phyloP scores from a whole-genome alignment of 106 monocot genomes.

The Allium cepa region DNA sequence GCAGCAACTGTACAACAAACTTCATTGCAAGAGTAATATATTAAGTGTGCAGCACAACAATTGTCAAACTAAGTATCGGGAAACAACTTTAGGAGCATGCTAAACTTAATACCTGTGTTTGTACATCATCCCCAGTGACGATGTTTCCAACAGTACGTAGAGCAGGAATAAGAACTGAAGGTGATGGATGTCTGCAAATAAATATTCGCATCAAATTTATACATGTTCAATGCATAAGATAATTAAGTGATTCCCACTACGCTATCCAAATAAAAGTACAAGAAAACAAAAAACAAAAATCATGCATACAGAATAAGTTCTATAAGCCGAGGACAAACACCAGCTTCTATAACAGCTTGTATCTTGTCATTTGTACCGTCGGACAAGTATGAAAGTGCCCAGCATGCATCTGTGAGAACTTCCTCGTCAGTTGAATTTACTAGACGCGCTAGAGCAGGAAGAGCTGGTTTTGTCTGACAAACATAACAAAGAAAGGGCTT shows the following conservation, averaged over 20 bases:
- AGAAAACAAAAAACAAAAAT: slow-evolving; percentile 4
- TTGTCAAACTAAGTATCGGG: background rate
- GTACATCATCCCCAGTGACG: slow-evolving; percentile 59
- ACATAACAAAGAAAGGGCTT: background rate
- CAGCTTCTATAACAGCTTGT: slow-evolving; percentile 25
- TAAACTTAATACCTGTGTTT: slow-evolving; percentile 40
- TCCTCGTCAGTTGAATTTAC: slow-evolving; percentile 26
- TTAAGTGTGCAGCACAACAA: background rate
- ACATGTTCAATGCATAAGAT: background rate
- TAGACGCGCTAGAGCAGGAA: slow-evolving; percentile 17
- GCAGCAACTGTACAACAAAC: background rate
- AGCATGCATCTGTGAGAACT: slow-evolving; percentile 22
- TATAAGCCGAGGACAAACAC: slow-evolving; percentile 10
- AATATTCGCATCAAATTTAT: background rate
- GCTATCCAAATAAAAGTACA: background rate
- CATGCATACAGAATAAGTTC: slow-evolving; percentile 18
- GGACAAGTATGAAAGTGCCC: slow-evolving; percentile 25
- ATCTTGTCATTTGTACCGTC: slow-evolving; percentile 25
- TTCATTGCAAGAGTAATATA: background rate
- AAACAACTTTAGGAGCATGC: background rate
- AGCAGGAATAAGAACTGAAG: slow-evolving; percentile 50
- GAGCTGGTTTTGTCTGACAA: slow-evolving; percentile 13
- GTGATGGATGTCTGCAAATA: slow-evolving; percentile 38
- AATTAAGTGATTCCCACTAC: background rate
- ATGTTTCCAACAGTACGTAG: slow-evolving; percentile 55